These are phyloP conservation scores for Annulohypoxylon stygium DNA, from an alignment of 495 filamentous ascomycete genomes.

Conservation along the genomic window DNA sequence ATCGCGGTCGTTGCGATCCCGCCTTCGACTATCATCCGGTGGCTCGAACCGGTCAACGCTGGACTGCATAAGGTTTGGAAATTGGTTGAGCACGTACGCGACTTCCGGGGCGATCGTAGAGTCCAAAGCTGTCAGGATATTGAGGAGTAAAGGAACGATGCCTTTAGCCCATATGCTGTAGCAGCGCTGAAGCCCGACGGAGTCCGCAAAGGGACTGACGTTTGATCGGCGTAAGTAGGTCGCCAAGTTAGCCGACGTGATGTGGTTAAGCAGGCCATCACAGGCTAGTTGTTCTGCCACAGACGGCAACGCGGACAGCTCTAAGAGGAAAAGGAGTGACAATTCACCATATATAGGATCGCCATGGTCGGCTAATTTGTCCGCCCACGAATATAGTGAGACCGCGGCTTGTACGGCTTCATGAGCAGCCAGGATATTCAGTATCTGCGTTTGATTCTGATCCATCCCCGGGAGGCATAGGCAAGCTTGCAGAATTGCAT, in stretches of 20 bases:
- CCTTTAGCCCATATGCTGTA: conserved; percentile 91
- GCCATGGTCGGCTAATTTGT: conserved; percentile 76
- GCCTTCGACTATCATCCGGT: conserved; percentile 61
- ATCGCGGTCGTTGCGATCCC: conserved; percentile 53
- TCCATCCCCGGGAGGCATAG: conserved; percentile 78
- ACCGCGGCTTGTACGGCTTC: conserved; percentile 84
- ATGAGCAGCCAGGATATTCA: conserved; percentile 71
- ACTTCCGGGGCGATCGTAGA: conserved; percentile 84
- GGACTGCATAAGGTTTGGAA: conserved; percentile 76
- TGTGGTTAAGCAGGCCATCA: conserved; percentile 80
- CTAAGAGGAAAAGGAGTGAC: conserved; percentile 86
- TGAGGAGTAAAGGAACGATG: conserved; percentile 89
- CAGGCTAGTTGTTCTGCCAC: conserved; percentile 91
- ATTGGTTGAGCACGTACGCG: conserved; percentile 85
- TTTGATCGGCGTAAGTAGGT: conserved; percentile 75
- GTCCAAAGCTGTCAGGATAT: conserved; percentile 85
- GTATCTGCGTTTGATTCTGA: conserved; percentile 72
- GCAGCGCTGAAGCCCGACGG: conserved; percentile 67
- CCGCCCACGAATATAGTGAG: conserved; percentile 94
- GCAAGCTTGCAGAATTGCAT: conserved; percentile 86
- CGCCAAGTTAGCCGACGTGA: conserved; percentile 81
- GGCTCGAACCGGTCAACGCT: conserved; percentile 72
- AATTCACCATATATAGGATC: conserved; percentile 97
- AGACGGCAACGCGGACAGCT: conserved; percentile 82
- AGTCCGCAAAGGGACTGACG: conserved; percentile 74